Base-by-base conservation (phyloP, 495 filamentous ascomycete genomes). In the Neurospora sp. region DNA sequence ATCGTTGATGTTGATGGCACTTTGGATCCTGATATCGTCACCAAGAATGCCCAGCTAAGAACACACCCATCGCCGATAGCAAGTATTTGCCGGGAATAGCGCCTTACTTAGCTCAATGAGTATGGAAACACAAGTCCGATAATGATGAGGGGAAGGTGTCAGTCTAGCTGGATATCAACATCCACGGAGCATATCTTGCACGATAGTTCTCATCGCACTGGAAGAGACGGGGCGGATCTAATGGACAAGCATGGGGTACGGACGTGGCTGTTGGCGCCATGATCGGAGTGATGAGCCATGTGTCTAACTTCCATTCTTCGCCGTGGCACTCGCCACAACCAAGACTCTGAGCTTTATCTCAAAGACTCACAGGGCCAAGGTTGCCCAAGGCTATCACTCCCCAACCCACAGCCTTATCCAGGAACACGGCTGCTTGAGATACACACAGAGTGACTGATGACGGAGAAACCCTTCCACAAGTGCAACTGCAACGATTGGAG, bases 401-500 rank as follows among this genome's bases (percentile, higher is more conserved):
- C 54, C 27, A 35, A 66, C 14, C 27, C 54, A 66, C 23, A 66
- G 54, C 27, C 54, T 35, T 16, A 35, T 18, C 54, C 54, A 18
- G 12, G 5, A 62, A 16, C 12, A 62, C 54, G 14, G 14, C 54
- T 62, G 5, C 27, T 35, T 16, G 27, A 35, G 23, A 35, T 16
- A 18, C 14, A 14, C 27, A 35, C 12, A 9, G 12, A 14, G 12
- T 18, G 27, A 66, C 27, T 11, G 27, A 5, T 37, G 54, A 35
- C 31, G 54, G 54, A 35, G 10, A 27, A 46, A 48, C 35, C 90
- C 5, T 77, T 91, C 59, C 83, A 89, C 44, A 75, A 85, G 35
- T 92, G 90, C 80, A 92, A 92, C 77, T 18, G 14, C 12, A 66
- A 31, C 6, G 7, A 66, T 9, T 35, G 12, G 2, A 82, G 90